Evolutionary conservation across 495 filamentous ascomycete genomes (phyloP).

Genomic region (Lasiosphaeriaceae sp.): DNA sequence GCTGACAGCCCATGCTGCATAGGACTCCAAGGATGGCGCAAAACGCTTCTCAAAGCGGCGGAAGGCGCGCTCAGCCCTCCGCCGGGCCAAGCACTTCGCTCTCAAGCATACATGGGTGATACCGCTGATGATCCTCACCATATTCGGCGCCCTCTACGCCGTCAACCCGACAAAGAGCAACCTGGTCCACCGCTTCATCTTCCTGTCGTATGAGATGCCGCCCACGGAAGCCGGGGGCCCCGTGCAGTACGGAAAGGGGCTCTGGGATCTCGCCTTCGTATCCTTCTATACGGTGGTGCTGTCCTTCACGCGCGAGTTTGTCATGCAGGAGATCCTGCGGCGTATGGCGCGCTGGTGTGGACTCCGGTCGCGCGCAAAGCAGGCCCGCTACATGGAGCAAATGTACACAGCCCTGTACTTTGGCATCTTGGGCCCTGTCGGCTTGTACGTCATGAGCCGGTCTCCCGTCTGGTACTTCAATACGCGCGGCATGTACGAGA

Average conservation of each 20-base stretch:
- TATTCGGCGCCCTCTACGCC: conserved; percentile 65
- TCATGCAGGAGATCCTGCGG: conserved; percentile 89
- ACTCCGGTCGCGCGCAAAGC: conserved; percentile 72
- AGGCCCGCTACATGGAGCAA: conserved; percentile 95
- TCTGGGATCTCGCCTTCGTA: conserved; percentile 79
- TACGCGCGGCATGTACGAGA: conserved; percentile 83
- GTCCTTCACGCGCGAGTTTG: conserved; percentile 90
- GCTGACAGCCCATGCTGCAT: not conserved
- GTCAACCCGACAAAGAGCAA: conserved; percentile 78
- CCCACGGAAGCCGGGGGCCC: conserved; percentile 44
- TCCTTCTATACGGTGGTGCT: conserved; percentile 86
- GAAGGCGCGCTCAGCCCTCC: conserved; percentile 58
- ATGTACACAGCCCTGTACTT: conserved; percentile 98
- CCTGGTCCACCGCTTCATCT: conserved; percentile 80
- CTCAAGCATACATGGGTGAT: conserved; percentile 77
- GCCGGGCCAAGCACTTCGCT: conserved; percentile 61
- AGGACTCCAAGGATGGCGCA: conserved; percentile 20
- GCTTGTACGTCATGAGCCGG: conserved; percentile 86
- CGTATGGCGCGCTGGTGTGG: conserved; percentile 69
- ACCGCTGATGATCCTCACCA: conserved; percentile 64
- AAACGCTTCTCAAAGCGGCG: conserved; percentile 51
- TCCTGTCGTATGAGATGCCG: conserved; percentile 84
- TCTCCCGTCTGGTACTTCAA: conserved; percentile 99
- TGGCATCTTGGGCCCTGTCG: conserved; percentile 74
- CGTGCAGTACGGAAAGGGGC: conserved; percentile 85